Evolutionary conservation across 108 stramenopile species (phyloP), one percentile per base, ranked within the genome.

Genomic region (Nannochloropsis salina): DNA sequence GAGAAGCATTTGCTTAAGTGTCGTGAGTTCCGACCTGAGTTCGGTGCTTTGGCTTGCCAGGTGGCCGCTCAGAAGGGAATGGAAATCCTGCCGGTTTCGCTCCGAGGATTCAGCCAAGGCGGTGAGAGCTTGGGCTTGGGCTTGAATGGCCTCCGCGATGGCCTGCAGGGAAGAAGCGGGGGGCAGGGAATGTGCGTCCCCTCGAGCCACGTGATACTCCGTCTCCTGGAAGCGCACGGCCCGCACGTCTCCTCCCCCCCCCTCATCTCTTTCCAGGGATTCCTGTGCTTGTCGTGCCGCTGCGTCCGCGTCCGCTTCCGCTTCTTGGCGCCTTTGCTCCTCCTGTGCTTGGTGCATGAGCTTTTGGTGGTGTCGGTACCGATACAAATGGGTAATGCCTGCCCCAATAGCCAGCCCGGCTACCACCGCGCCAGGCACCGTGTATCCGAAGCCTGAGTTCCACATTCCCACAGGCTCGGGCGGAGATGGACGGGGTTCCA

Each of bases 1-100:
- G 51, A 88, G 81, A n/a, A 88, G 74, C n/a, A 88, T 84, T 47
- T 88, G 88, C 82, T 85, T 88, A 82, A 88, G 84, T 42, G 82
- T 85, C 21, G 42, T 51, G 51, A 88, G 84, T 84, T 88, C 88
- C 43, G 88, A 80, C 12, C 88, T 41, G n/a, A 88, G 84, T 47
- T 88, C 88, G 9, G 84, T 80, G 21, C 84, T 88, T 44, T 88
- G 88, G 82, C n/a, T 82, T 22, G 61, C 82, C n/a, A 88, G 82
- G 22, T 84, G 88, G 51, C 84, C 88, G 31, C 84, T 84, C 44
- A 88, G 83, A n/a, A 88, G 88, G 82, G 84, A 84, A 82, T 51
- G 84, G 88, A 81, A 82, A 61, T 88, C 88, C 84, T 85, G 44
- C 88, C 84, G 80, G 82, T 80, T 81, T 44, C 51, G 80, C 42